A percentile compares a stretch with the other conserved stretches of the same genome.
These are phyloP conservation scores for Clausena lansium DNA, from an alignment of 345 rosid genomes.

Conservation along the genomic window DNA sequence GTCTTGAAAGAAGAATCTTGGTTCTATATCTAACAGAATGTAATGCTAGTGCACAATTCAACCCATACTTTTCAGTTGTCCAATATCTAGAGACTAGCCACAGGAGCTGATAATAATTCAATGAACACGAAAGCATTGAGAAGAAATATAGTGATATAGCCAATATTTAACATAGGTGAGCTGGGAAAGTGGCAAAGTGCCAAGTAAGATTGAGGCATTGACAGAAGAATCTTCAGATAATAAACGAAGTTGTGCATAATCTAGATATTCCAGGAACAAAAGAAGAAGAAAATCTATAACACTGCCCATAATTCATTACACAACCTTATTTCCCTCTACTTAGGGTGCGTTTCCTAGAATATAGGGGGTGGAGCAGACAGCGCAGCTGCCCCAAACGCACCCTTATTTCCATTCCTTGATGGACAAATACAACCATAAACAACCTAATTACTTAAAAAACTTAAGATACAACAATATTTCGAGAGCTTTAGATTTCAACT, in stretches of 20 bases:
- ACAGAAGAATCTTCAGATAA: background rate
- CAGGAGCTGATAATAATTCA: background rate
- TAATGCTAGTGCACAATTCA: background rate
- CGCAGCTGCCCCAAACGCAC: no score
- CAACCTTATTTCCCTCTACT: background rate
- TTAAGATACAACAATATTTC: background rate
- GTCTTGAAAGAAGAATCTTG: background rate
- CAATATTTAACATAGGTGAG: background rate
- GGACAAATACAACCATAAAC: background rate
- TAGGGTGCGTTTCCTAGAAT: no score
- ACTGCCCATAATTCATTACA: background rate
- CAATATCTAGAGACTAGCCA: background rate
- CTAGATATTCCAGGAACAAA: background rate
- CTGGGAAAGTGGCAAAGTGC: background rate
- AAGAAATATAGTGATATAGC: background rate
- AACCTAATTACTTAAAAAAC: background rate
- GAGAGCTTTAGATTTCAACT: background rate
- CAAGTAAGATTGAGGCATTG: background rate
- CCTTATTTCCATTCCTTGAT: no score
- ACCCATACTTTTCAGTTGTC: background rate
- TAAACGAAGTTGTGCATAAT: background rate
- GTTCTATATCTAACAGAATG: background rate
- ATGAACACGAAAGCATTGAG: background rate
- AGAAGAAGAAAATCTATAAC: background rate
- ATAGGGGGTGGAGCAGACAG: no score